Percentiles rank a stretch among this genome's conserved stretches.
Evolutionary conservation across 805 yeast species (phyloP).

Genomic region (Blastobotrys americana): DNA sequence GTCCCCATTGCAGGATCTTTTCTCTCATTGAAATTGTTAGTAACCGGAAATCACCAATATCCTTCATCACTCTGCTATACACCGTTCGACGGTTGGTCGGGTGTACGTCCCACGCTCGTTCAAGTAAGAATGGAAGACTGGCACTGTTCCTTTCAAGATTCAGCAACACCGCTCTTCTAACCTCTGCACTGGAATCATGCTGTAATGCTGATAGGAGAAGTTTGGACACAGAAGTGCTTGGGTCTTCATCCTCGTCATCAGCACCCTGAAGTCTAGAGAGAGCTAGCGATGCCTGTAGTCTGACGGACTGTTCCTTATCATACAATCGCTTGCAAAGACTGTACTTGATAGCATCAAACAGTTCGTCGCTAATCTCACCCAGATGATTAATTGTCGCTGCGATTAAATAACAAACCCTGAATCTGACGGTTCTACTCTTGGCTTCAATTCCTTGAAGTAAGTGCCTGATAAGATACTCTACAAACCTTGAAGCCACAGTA

Average conservation of each 20-base stretch:
- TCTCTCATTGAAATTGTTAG: slow-evolving; percentile 54
- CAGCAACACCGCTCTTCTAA: slow-evolving; percentile 73
- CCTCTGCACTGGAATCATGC: slow-evolving; percentile 81
- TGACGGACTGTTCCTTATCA: slow-evolving; percentile 61
- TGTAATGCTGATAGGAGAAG: slow-evolving; percentile 49
- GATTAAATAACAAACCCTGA: slow-evolving; percentile 66
- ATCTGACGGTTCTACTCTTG: slow-evolving; percentile 68
- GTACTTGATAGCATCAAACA: slow-evolving; percentile 56
- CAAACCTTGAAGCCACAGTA: slow-evolving; percentile 42
- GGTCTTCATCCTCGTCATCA: slow-evolving; percentile 31
- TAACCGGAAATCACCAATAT: slow-evolving; percentile 54
- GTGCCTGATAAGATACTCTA: slow-evolving; percentile 56
- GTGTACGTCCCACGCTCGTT: slow-evolving; percentile 77
- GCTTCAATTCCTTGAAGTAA: slow-evolving; percentile 74
- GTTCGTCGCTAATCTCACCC: slow-evolving; percentile 66
- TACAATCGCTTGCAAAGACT: slow-evolving; percentile 55
- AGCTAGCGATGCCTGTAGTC: slow-evolving; percentile 80
- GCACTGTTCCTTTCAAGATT: slow-evolving; percentile 51
- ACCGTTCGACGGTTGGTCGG: slow-evolving; percentile 64
- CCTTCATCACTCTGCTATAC: slow-evolving; percentile 59
- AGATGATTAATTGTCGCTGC: slow-evolving; percentile 65
- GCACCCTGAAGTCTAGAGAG: slow-evolving; percentile 69
- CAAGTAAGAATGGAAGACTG: slow-evolving; percentile 56
- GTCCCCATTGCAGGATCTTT: slow-evolving; percentile 70
- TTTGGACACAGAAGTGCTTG: slow-evolving; percentile 30